These are phyloP conservation scores for Aspergillus niger DNA, from an alignment of 2,329 filamentous ascomycete genomes.

Conservation along the genomic window DNA sequence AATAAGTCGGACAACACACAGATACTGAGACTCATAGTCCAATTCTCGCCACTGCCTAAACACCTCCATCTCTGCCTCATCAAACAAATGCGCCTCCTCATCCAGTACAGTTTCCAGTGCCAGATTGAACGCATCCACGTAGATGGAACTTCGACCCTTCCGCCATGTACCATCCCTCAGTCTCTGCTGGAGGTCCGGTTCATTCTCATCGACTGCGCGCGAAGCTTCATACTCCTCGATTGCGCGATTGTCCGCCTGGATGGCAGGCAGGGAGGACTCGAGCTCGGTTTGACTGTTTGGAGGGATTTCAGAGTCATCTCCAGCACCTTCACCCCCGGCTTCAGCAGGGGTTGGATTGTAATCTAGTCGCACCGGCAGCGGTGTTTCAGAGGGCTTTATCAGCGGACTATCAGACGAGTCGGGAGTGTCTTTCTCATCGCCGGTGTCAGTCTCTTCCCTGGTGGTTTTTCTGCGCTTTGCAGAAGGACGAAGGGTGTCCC, in stretches of 20 bases:
- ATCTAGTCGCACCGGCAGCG: conserved; percentile 25
- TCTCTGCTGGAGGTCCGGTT: conserved; percentile 50
- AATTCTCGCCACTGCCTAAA: conserved; percentile 75
- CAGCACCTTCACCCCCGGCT: background rate
- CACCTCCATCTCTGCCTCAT: conserved; percentile 72
- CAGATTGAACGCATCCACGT: conserved; percentile 95
- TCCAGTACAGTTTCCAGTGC: conserved; percentile 85
- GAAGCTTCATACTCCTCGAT: conserved; percentile 78
- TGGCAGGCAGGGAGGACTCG: conserved; percentile 69
- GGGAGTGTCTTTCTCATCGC: conserved; percentile 8
- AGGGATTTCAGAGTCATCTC: conserved; percentile 32
- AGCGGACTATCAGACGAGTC: conserved; percentile 30
- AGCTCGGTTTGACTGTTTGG: conserved; percentile 62
- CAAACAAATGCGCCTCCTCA: conserved; percentile 85
- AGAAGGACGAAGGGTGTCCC: conserved; percentile 34
- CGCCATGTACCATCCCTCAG: conserved; percentile 66
- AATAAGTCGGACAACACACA: conserved; percentile 53
- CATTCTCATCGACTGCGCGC: conserved; percentile 56
- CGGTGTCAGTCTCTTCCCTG: conserved; percentile 15
- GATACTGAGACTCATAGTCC: conserved; percentile 83
- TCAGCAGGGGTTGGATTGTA: conserved; percentile 7
- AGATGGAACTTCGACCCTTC: conserved; percentile 81
- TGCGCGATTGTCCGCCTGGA: conserved; percentile 68
- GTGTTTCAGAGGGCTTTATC: conserved; percentile 31
- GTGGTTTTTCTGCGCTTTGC: conserved; percentile 36